phyloP scores from a whole-genome alignment of 495 filamentous ascomycete genomes.

The Cenococcum geophilum region DNA sequence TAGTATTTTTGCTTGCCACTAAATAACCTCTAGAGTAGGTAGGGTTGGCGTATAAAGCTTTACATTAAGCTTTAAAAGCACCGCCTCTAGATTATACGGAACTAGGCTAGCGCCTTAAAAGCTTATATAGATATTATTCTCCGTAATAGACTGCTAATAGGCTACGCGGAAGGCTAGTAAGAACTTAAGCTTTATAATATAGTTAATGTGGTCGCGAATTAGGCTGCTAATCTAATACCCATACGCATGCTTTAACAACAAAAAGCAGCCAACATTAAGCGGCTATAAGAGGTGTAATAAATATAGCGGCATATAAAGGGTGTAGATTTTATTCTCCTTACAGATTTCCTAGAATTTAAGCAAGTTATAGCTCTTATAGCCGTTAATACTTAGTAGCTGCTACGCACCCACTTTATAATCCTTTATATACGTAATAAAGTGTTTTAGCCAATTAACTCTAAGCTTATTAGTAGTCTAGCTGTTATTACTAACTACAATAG shows the following conservation, averaged over 20 bases:
- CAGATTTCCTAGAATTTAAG: too few relatives aligned
- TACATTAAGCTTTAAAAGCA: too few relatives aligned
- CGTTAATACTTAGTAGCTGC: too few relatives aligned
- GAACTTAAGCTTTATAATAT: slow-evolving; percentile 18
- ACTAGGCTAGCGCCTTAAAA: slow-evolving; percentile 19
- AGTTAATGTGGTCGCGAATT: slow-evolving; percentile 1
- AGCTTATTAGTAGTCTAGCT: slow-evolving; percentile 12
- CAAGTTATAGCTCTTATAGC: too few relatives aligned
- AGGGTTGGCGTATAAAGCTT: too few relatives aligned
- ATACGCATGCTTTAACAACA: slow-evolving; percentile 13
- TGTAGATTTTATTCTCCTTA: too few relatives aligned
- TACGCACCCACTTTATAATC: too few relatives aligned
- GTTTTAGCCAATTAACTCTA: slow-evolving; percentile 11
- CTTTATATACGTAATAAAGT: slow-evolving; percentile 14
- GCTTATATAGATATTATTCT: slow-evolving; percentile 14
- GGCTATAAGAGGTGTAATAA: too few relatives aligned
- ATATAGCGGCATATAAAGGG: too few relatives aligned
- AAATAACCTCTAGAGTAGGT: slow-evolving; percentile 5
- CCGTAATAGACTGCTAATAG: slow-evolving; percentile 7
- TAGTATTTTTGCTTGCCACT: too few relatives aligned
- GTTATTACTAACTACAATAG: slow-evolving; percentile 6
- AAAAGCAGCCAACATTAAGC: slow-evolving; percentile 22
- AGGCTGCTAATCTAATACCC: slow-evolving; percentile 10
- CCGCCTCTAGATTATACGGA: too few relatives aligned
- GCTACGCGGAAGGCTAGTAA: slow-evolving; percentile 7